These are phyloP conservation scores for Lagenidium giganteum DNA, from an alignment of 352 stramenopile genomes.

Conservation along the genomic window DNA sequence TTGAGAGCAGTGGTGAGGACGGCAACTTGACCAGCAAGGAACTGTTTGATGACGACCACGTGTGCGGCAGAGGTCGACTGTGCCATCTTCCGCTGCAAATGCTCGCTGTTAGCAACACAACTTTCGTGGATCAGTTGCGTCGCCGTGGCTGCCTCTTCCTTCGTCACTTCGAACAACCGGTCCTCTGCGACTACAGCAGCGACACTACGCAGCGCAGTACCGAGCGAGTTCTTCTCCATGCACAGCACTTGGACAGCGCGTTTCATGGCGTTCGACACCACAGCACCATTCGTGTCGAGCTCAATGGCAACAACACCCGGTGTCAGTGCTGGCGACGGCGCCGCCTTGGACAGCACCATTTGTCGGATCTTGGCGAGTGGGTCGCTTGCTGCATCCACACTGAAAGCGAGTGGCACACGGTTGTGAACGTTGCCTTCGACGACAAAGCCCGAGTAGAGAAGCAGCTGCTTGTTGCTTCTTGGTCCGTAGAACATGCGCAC, in stretches of 20 bases:
- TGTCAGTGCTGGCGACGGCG: too few species aligned
- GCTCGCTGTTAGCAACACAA: too few species aligned
- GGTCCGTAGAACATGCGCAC: conserved; percentile 63
- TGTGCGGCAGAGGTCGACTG: too few species aligned
- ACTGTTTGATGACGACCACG: too few species aligned
- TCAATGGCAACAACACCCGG: conserved; percentile 5
- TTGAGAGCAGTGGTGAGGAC: too few species aligned
- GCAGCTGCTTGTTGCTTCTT: conserved; percentile 40
- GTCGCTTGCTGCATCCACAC: too few species aligned
- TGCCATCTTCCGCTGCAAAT: too few species aligned
- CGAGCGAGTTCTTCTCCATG: conserved; percentile 30
- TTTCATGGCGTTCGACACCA: conserved; percentile 19
- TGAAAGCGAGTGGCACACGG: conserved; percentile 13
- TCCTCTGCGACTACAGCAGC: conserved; percentile 3
- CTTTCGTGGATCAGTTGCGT: too few species aligned
- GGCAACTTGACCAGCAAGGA: too few species aligned
- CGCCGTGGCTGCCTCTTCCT: too few species aligned
- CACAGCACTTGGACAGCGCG: conserved; percentile 25
- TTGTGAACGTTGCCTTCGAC: conserved; percentile 30
- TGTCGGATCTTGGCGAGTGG: conserved; percentile 36
- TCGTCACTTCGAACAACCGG: too few species aligned
- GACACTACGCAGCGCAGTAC: conserved; percentile 18
- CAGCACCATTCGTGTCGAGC: conserved; percentile 19
- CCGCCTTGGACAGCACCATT: conserved; percentile 38
- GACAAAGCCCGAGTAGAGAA: conserved; percentile 61